phyloP scores from a whole-genome alignment of 208 protist species.

The Leishmania tropica region DNA sequence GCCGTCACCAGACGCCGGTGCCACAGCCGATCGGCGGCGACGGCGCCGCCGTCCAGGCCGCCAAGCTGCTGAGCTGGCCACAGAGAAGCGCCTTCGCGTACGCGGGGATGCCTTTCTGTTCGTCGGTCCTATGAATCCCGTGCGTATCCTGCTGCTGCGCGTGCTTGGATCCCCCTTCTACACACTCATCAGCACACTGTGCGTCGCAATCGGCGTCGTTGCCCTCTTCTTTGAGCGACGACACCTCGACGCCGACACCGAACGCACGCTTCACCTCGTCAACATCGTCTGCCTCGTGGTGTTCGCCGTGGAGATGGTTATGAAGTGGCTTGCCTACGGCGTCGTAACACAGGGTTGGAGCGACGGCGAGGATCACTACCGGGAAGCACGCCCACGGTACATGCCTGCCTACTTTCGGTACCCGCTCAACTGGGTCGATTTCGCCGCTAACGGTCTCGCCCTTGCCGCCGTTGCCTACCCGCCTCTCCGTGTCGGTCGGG shows the following conservation, averaged over 20 bases:
- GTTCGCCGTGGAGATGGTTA: conserved; percentile 56
- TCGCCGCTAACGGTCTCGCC: conserved; percentile 40
- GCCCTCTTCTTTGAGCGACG: conserved; percentile 62
- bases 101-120: conserved; percentile 22
- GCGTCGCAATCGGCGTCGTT: conserved; percentile 44
- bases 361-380: background rate
- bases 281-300: conserved; percentile 60
- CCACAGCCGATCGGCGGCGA: conserved; percentile 2
- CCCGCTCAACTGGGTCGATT: conserved; percentile 56
- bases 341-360: conserved; percentile 1
- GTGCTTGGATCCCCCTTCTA: conserved; percentile 46
- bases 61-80: background rate
- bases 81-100: background rate
- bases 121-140: conserved; percentile 21
- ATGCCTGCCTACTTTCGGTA: conserved; percentile 47
- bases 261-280: conserved; percentile 18
- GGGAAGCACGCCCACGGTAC: background rate
- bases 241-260: conserved; percentile 5
- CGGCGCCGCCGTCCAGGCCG: background rate
- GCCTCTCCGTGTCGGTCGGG: conserved; percentile 39
- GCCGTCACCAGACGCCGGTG: background rate
- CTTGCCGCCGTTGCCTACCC: conserved; percentile 49
- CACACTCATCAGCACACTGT: conserved; percentile 29
- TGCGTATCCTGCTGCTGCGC: conserved; percentile 33
- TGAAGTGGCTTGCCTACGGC: conserved; percentile 61